Evolutionary conservation across 139 green algal genomes (phyloP).

Genomic region (Micractinium conductrix): DNA sequence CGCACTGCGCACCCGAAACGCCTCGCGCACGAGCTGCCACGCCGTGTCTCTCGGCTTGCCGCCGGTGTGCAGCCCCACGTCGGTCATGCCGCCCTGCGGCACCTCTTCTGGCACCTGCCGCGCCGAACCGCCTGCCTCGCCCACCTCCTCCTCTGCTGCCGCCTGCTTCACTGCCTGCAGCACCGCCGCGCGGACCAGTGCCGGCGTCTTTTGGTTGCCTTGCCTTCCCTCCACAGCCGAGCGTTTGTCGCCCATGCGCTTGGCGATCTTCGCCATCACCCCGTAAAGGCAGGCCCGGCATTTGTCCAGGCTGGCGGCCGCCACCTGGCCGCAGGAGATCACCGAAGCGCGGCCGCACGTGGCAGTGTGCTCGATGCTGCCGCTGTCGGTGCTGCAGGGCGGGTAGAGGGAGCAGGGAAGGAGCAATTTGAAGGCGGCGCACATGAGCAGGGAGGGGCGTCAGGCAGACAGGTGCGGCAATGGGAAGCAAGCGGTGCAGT

Average conservation of each 20-base stretch:
- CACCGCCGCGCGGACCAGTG: neutral
- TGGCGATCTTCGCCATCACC: neutral
- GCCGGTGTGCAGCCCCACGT: conserved; percentile 48
- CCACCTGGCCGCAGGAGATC: conserved; percentile 6
- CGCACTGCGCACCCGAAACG: conserved; percentile 23
- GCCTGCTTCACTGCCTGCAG: conserved; percentile 1
- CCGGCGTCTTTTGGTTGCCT: conserved; percentile 38
- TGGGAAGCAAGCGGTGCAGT: neutral
- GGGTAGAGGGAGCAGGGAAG: no score
- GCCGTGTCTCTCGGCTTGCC: conserved; percentile 27
- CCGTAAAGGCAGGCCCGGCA: neutral
- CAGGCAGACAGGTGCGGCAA: neutral
- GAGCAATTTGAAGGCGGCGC: no score
- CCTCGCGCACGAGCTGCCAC: conserved; percentile 43
- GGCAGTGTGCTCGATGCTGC: conserved; percentile 7
- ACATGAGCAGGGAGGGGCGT: neutral
- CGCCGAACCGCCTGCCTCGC: neutral
- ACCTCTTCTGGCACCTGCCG: neutral
- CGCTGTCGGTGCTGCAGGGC: neutral
- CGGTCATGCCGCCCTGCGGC: conserved; percentile 37
- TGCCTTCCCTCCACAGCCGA: neutral
- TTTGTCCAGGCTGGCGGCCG: neutral
- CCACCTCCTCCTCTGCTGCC: neutral
- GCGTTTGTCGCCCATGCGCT: neutral
- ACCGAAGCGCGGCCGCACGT: neutral